phyloP scores from a whole-genome alignment of 768 basidiomycete genomes.

The Daedaleopsis nitida region DNA sequence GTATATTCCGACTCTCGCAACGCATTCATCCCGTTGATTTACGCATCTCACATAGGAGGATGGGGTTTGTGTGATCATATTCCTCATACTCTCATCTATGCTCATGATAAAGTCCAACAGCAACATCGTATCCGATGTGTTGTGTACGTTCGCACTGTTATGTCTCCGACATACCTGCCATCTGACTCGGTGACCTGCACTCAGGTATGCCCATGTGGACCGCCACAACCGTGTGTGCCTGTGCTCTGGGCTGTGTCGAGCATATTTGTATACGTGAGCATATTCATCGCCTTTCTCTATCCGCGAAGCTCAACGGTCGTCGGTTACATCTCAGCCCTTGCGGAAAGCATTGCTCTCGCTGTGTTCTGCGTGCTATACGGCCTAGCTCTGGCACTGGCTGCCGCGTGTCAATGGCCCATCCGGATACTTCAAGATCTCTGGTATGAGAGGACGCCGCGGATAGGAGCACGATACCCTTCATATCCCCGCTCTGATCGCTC shows the following conservation, averaged over 20 bases:
- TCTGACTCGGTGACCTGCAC: neutral
- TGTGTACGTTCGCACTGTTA: neutral
- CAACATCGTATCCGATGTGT: neutral
- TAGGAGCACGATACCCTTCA: neutral
- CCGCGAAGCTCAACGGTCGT: too few species aligned
- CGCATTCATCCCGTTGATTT: too few species aligned
- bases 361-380: neutral
- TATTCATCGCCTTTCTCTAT: too few species aligned
- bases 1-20: too few species aligned
- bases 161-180: neutral
- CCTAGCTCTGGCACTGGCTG: neutral
- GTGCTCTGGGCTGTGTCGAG: neutral
- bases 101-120: too few species aligned
- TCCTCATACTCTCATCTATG: too few species aligned
- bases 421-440: neutral
- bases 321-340: neutral
- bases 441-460: neutral
- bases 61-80: too few species aligned
- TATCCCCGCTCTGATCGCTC: neutral
- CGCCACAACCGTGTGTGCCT: neutral
- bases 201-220: neutral
- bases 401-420: neutral
- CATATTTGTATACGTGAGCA: neutral
- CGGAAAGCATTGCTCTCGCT: neutral
- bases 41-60: too few species aligned